Percentiles rank a stretch among this genome's conserved stretches.
These are phyloP conservation scores for Microsporum ferrugineum DNA, from an alignment of 2,329 filamentous ascomycete genomes.

Conservation along the genomic window DNA sequence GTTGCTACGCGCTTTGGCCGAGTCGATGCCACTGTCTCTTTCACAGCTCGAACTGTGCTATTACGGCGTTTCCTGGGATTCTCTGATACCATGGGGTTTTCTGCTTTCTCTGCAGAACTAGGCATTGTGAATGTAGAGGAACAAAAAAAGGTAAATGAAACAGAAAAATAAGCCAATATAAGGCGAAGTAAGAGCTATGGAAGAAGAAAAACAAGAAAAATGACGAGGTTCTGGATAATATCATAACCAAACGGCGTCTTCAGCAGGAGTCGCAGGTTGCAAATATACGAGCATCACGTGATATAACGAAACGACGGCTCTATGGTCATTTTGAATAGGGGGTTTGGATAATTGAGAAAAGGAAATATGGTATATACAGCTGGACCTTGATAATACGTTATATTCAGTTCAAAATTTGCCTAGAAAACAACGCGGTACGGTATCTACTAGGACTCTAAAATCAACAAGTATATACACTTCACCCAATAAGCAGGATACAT, in stretches of 20 bases:
- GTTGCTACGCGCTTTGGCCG: slow-evolving; percentile 8
- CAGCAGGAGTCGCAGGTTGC: not conserved
- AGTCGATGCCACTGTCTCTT: slow-evolving; percentile 11
- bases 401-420: not conserved
- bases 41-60: not conserved
- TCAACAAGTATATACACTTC: too few relatives aligned
- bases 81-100: not conserved
- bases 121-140: not conserved
- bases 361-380: not conserved
- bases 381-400: not conserved
- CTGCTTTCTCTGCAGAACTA: not conserved
- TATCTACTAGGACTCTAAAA: not conserved
- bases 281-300: not conserved
- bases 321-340: not conserved
- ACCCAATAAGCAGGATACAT: too few relatives aligned
- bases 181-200: not conserved
- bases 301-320: not conserved
- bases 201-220: not conserved
- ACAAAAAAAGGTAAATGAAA: not conserved
- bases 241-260: not conserved
- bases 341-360: not conserved
- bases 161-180: not conserved
- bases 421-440: not conserved
- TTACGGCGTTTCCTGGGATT: not conserved
- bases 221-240: not conserved